Evolutionary conservation across 345 rosid species (phyloP).

Genomic region (Populus alba): DNA sequence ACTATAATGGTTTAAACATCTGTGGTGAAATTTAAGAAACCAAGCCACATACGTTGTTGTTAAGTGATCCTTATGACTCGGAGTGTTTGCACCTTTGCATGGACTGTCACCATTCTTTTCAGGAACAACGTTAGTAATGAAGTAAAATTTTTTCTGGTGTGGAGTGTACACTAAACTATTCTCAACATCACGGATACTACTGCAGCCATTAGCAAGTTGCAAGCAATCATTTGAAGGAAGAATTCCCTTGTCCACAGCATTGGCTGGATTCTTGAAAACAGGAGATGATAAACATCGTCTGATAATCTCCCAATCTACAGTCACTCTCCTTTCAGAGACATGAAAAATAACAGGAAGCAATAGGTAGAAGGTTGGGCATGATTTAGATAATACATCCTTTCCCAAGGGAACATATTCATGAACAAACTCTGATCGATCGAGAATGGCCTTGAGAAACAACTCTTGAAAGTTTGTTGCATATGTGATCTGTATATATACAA

Average conservation of each 20-base stretch:
- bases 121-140: conserved; percentile 42
- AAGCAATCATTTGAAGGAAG: conserved; percentile 30
- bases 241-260: conserved; percentile 23
- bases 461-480: conserved; percentile 72
- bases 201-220: conserved; percentile 64
- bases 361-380: conserved; percentile 59
- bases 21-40: conserved; percentile 5
- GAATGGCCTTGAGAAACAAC: conserved; percentile 68
- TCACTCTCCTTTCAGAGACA: conserved; percentile 29
- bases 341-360: conserved; percentile 63
- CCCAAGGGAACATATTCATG: conserved; percentile 58
- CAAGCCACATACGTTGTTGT: conserved; percentile 45
- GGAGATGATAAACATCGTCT: conserved; percentile 79
- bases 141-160: conserved; percentile 58
- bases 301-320: conserved; percentile 62
- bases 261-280: conserved; percentile 47
- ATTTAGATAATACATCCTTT: conserved; percentile 31
- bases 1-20: conserved; percentile 5
- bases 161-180: conserved; percentile 70
- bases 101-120: conserved; percentile 52
- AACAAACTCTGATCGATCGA: conserved; percentile 55
- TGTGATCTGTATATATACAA: conserved; percentile 48
- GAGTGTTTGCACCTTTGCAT: conserved; percentile 32
- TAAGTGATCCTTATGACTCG: conserved; percentile 50
- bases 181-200: conserved; percentile 48